Evolutionary conservation across 228 moss, liverwort and hornwort genomes (phyloP).

Genomic region (Sphagnum fallax): DNA sequence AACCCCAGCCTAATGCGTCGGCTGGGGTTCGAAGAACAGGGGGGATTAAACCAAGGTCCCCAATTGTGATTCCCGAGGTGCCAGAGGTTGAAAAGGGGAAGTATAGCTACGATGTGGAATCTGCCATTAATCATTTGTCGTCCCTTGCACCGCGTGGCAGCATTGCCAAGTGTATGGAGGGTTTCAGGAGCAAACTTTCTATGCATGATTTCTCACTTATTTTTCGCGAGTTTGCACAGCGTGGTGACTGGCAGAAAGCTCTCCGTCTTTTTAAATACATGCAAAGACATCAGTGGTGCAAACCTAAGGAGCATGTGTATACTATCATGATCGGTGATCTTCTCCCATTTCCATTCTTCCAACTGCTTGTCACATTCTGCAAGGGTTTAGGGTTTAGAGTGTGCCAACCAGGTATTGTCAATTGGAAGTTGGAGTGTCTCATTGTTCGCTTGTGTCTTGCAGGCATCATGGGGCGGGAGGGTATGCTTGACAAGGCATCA

Average conservation of each 20-base stretch:
- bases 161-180: conserved; percentile 88
- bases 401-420: neutral
- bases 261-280: conserved; percentile 94
- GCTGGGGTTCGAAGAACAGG: conserved; percentile 12
- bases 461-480: conserved; percentile 94
- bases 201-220: conserved; percentile 91
- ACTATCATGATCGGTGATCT: conserved; percentile 87
- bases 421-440: neutral
- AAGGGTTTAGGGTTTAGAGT: neutral
- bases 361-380: too few relatives aligned
- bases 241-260: conserved; percentile 88
- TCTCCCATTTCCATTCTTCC: neutral
- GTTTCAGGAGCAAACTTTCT: conserved; percentile 63
- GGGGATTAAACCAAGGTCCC: conserved; percentile 28
- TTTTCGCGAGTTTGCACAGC: conserved; percentile 93
- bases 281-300: conserved; percentile 99
- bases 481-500: conserved; percentile 87
- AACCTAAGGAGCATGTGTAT: conserved; percentile 97
- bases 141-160: conserved; percentile 87
- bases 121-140: conserved; percentile 68
- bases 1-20: neutral
- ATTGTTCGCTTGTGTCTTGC: neutral
- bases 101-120: conserved; percentile 84
- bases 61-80: conserved; percentile 28
- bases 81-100: conserved; percentile 78